Evolutionary conservation across 2,329 filamentous ascomycete genomes (phyloP).

Genomic region (Ramichloridium luteum): DNA sequence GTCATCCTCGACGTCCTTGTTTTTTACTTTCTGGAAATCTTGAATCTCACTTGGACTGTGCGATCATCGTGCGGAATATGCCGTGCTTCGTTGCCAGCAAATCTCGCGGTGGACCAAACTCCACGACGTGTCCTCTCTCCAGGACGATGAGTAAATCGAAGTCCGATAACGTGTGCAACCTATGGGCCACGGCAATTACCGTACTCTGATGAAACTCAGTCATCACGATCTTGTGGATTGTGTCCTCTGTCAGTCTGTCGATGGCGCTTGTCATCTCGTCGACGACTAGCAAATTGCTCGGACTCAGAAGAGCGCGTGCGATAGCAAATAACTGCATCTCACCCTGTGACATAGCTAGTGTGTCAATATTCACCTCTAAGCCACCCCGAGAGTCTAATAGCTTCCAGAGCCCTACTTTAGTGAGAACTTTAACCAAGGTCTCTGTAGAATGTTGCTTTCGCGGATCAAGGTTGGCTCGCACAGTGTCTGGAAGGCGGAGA

Average conservation of each 20-base stretch:
- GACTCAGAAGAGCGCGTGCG: constrained; percentile 34
- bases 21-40: too few species aligned
- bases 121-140: constrained; percentile 37
- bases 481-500: constrained; percentile 36
- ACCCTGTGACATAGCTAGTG: constrained; percentile 31
- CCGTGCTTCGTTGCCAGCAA: too few species aligned
- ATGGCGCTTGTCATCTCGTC: constrained; percentile 32
- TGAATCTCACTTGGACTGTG: too few species aligned
- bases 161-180: constrained; percentile 43
- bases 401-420: constrained; percentile 32
- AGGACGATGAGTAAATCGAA: constrained; percentile 43
- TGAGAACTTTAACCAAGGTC: constrained; percentile 32
- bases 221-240: constrained; percentile 41
- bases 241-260: constrained; percentile 44
- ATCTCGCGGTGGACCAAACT: constrained; percentile 22
- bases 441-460: constrained; percentile 24
- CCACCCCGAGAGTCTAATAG: constrained; percentile 22
- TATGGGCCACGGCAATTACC: constrained; percentile 46
- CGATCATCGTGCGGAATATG: too few species aligned
- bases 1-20: too few species aligned
- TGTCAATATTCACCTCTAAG: constrained; percentile 25
- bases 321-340: constrained; percentile 41
- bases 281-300: constrained; percentile 30
- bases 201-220: constrained; percentile 43
- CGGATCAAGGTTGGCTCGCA: constrained; percentile 41